Evolutionary conservation across 257 asterid genomes (phyloP), one percentile per base, ranked within the genome.

Genomic region (Echium plantagineum): DNA sequence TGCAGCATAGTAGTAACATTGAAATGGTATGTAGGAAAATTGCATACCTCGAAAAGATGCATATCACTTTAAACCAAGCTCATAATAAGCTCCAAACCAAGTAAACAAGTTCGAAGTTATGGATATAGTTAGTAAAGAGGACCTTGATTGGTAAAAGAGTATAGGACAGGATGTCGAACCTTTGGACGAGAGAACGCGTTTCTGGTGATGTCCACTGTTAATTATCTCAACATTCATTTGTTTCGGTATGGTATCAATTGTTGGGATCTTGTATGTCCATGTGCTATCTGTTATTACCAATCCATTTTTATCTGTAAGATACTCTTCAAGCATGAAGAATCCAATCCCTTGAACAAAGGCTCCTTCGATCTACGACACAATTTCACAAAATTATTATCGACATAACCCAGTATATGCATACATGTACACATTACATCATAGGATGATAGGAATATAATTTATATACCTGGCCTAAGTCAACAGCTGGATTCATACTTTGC

Each of bases 291-390:
- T 58, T 47, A 73, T 60, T 65, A 75, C 67, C 60, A 74, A 54
- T 69, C 95, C 97, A 19, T 89, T 78, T 9, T 64, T 31, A 52
- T 89, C 77, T 4, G 69, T 73, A 21, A 69, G 66, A 76, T 80
- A 89, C 65, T 89, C 97, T 83, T 89, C 94, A 15, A 66, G 82
- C 95, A 85, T 85, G 74, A 89, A 85, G 69, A 89, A 84, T 47
- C 97, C 95, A 5, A 89, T 62, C 28, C 97, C 97, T 80, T 85
- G 95, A 15, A 89, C 87, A 28, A 82, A 89, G 57, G 97, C 89
- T 31, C 95, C 97, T 77, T 89, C 95, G 66, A 83, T 85, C 95
- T 89, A 80, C 31, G 48, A 62, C 2, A 53, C 5, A 19, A 19
- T 16, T 52, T 17, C 9, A 18, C 56, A n/a, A 4, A 52, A 52